Percentiles rank a stretch among this genome's conserved stretches.
Evolutionary conservation across 2,329 filamentous ascomycete genomes (phyloP).

Genomic region (Cytospora mali): DNA sequence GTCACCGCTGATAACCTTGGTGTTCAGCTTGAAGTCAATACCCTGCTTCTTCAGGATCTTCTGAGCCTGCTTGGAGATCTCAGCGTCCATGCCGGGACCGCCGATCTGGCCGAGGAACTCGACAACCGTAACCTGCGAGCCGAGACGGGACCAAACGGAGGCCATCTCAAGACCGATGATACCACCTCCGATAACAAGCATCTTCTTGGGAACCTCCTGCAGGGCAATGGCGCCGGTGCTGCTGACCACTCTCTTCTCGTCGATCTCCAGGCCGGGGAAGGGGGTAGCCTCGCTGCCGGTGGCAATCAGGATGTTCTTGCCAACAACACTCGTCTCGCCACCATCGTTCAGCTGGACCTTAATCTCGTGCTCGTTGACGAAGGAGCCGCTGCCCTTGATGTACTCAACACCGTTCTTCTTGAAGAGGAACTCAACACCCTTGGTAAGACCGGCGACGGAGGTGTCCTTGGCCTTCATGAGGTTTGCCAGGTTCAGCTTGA

Average conservation of each 20-base stretch:
- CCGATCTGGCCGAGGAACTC: conserved; percentile 97
- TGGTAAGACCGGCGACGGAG: conserved; percentile 85
- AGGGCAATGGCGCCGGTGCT: conserved; percentile 93
- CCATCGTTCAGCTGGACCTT: conserved; percentile 89
- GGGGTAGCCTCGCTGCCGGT: conserved; percentile 95
- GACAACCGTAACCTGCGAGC: conserved; percentile 92
- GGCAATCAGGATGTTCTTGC: conserved; percentile 98
- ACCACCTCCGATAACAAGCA: conserved; percentile 96
- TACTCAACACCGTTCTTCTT: conserved; percentile 99
- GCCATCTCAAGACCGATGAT: conserved; percentile 99
- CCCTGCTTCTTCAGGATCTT: conserved; percentile 96
- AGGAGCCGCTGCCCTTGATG: conserved; percentile 88
- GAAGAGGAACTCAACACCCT: conserved; percentile 96
- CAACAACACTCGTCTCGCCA: conserved; percentile 82
- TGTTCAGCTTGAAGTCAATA: conserved; percentile 96
- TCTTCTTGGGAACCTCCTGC: conserved; percentile 88
- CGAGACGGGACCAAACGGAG: conserved; percentile 95
- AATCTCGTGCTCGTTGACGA: conserved; percentile 87
- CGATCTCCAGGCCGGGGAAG: conserved; percentile 92
- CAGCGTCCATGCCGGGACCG: conserved; percentile 94
- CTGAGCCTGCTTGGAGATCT: conserved; percentile 88
- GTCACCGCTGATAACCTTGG: conserved; percentile 90
- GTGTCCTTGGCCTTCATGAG: conserved; percentile 99
- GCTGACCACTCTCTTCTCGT: conserved; percentile 96
- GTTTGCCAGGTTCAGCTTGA: conserved; percentile 90